These are phyloP conservation scores for Epichloe coenophiala DNA, from an alignment of 2,329 filamentous ascomycete genomes.

Conservation along the genomic window DNA sequence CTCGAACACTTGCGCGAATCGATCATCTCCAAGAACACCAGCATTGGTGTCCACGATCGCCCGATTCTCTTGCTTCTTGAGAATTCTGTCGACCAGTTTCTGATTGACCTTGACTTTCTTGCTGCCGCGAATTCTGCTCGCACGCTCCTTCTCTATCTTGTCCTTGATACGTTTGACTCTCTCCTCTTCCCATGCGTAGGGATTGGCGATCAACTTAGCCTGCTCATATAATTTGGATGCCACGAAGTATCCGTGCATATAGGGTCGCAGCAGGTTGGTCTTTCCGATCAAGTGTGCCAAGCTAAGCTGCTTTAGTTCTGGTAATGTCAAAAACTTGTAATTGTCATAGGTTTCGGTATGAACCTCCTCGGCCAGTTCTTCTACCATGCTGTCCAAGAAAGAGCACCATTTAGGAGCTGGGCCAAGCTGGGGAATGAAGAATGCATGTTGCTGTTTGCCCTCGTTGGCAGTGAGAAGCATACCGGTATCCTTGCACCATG, in stretches of 20 bases:
- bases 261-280: conserved; percentile 78
- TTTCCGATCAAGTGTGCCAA: conserved; percentile 82
- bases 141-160: conserved; percentile 94
- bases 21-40: conserved; percentile 66
- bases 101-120: conserved; percentile 98
- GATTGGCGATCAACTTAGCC: conserved; percentile 82
- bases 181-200: conserved; percentile 87
- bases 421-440: conserved; percentile 87
- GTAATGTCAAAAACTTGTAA: conserved; percentile 90
- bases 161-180: conserved; percentile 81
- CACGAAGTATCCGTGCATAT: conserved; percentile 99
- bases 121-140: conserved; percentile 80
- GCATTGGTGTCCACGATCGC: conserved; percentile 43
- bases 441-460: conserved; percentile 85
- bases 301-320: conserved; percentile 74
- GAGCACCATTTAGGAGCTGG: conserved; percentile 91
- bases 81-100: conserved; percentile 60
- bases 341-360: conserved; percentile 87
- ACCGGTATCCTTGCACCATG: conserved; percentile 80
- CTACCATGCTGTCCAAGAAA: conserved; percentile 93
- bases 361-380: conserved; percentile 88
- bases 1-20: conserved; percentile 82
- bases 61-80: conserved; percentile 49
- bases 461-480: conserved; percentile 97
- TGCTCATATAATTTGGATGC: conserved; percentile 92